Percentiles rank a stretch among this genome's conserved stretches.
Conservation (phyloP, 1,284 basidiomycete genomes). For the Microbotryum saponariae region DNA sequence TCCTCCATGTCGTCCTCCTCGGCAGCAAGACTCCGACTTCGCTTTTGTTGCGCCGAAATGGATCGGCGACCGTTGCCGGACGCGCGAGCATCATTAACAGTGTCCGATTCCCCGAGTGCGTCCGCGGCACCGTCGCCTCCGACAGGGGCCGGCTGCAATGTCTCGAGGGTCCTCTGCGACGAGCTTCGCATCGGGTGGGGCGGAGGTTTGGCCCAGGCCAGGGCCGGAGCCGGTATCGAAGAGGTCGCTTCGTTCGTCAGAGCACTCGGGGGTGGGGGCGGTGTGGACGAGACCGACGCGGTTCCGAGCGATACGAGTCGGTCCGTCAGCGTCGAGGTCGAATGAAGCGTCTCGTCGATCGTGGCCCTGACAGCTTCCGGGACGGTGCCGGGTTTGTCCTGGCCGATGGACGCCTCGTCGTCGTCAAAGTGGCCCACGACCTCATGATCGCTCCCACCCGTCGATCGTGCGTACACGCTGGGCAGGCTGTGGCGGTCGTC, state of each 20-base stretch:
- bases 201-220: conserved; percentile 7
- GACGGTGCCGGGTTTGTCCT: no score
- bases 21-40: conserved; percentile 13
- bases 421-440: no score
- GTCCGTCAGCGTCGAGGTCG: no score
- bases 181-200: not conserved
- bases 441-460: conserved; percentile 6
- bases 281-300: no score
- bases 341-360: no score
- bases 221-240: not conserved
- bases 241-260: no score
- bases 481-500: not conserved
- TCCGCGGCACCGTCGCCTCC: not conserved
- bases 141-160: not conserved
- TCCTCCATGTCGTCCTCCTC: conserved; percentile 6
- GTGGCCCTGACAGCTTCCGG: no score
- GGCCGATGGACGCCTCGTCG: no score
- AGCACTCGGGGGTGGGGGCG: no score
- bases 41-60: not conserved
- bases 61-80: not conserved
- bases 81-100: not conserved
- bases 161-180: not conserved
- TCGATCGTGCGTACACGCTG: conserved; percentile 10
- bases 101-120: not conserved
- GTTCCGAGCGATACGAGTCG: no score